Evolutionary conservation across 2,329 filamentous ascomycete species (phyloP), one percentile per base, ranked within the genome.

Genomic region (Cordyceps cateniannulata): DNA sequence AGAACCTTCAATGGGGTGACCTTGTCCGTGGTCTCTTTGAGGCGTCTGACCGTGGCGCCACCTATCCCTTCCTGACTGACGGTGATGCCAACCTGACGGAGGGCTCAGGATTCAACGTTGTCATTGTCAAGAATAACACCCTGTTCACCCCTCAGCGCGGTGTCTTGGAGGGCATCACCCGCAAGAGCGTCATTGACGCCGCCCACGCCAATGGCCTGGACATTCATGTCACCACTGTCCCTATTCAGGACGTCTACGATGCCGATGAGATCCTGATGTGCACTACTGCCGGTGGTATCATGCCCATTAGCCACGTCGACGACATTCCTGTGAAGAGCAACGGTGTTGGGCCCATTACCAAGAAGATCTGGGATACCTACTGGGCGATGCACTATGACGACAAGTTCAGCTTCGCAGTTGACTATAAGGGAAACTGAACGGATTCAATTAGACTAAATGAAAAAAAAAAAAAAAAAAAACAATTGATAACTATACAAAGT

Each of bases 1-100:
- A 82, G 72, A 81, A 81, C 67, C 79, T 18, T 76, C 81, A 6
- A 60, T 81, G 79, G 79, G 78, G 79, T 1, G 79, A 82, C 66
- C 66, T 80, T 1, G 74, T 71, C 1, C 69, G 78, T 0, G 77
- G 71, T 0, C 65, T 81, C 61, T 73, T 78, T 29, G 81, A 82
- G 66, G 79, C 78, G 0, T 55, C 63, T 0, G 79, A 82, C 62
- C 76, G 79, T 1, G 77, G 74, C 0, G 77, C 79, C 0, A 66
- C 63, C 0, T 80, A 80, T 58, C 79, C 80, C 0, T 81, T 82
- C 64, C 65, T 82, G 12, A 81, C 77, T 0, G 79, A 82, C 63
- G 78, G 79, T 1, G 78, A 81, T 52, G 70, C 69, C 8, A 76
- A 81, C 64, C 63, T 82, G 18, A 81, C 80, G 0, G 79, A 82